A percentile compares a stretch with the other conserved stretches of the same genome.
Conservation (phyloP, 2,329 filamentous ascomycete species). For the Apiospora rasikravindrae region DNA sequence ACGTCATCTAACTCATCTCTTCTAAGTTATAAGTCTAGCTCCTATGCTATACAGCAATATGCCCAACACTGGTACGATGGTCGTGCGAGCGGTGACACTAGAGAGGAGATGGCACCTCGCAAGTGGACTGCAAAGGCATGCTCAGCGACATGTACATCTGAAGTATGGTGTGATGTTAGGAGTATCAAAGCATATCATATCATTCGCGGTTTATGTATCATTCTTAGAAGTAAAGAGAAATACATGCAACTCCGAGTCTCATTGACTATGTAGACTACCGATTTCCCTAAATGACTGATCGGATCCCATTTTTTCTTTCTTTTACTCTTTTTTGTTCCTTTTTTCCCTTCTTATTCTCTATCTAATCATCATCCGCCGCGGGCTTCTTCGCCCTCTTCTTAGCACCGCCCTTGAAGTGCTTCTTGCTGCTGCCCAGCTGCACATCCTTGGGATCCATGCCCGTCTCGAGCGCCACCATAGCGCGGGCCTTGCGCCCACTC, state of each 20-base stretch:
- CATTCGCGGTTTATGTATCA: no score
- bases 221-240: background rate
- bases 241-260: background rate
- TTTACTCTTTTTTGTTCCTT: background rate
- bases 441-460: constrained; percentile 84
- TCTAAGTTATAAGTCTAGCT: no score
- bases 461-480: constrained; percentile 82
- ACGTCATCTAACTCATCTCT: no score
- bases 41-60: no score
- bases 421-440: constrained; percentile 72
- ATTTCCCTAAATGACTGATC: constrained; percentile 1
- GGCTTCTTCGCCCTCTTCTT: constrained; percentile 63
- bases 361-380: constrained; percentile 30
- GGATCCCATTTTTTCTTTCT: background rate
- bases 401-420: constrained; percentile 87
- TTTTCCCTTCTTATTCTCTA: background rate
- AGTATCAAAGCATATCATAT: no score
- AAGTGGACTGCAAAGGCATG: no score
- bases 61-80: no score
- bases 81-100: no score
- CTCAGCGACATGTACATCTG: no score
- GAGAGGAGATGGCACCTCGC: no score
- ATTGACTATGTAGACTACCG: background rate
- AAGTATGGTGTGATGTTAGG: no score
- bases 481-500: constrained; percentile 80